Base-by-base conservation (phyloP, 805 yeast genomes). In the Metschnikowia orientalis region DNA sequence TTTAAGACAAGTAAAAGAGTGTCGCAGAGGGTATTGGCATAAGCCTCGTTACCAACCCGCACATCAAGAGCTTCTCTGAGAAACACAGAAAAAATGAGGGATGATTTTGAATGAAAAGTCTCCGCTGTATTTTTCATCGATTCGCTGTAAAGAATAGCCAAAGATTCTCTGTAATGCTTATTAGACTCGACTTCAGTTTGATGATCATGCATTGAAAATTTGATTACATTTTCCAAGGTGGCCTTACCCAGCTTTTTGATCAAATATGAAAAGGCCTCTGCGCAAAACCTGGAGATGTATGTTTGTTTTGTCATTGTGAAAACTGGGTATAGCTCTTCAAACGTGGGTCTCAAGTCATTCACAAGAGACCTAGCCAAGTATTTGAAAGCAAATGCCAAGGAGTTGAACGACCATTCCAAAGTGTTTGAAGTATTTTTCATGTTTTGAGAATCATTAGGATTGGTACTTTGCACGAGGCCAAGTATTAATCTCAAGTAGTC, bases 341-440 rank as follows among this genome's bases (percentile, higher is more conserved):
- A 85, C 0, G 97, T 87, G 6, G 86, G 82, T 11, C 68, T 48
- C 38, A 88, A 59, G 47, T 86, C 82, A 15, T 71, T 61, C 0
- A 79, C 69, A 30, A 92, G 55, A 3, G 71, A 61, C 46, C 78
- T 75, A 5, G 92, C 73, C 21, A 90, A 63, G 51, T 90, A 89
- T 57, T 92, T 92, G 75, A 90, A 92, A 25, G 86, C 69, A 53
- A 85, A 88, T 4, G 97, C 95, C 37, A 90, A 56, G 41, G 87
- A 68, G 54, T 85, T 85, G 63, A 90, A 90, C 8, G 81, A 69
- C 81, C 86, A 78, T 56, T 92, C 96, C 24, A 90, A 67, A 0
- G 78, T 71, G 40, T 75, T 72, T 1, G 86, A 68, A 6, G 79
- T 67, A 32, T 80, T 69, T 13, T 68, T 56, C 38, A 69, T 62